Evolutionary conservation across 192 early-diverging fungal genomes (phyloP).

Genomic region (Lobosporangium transversale): DNA sequence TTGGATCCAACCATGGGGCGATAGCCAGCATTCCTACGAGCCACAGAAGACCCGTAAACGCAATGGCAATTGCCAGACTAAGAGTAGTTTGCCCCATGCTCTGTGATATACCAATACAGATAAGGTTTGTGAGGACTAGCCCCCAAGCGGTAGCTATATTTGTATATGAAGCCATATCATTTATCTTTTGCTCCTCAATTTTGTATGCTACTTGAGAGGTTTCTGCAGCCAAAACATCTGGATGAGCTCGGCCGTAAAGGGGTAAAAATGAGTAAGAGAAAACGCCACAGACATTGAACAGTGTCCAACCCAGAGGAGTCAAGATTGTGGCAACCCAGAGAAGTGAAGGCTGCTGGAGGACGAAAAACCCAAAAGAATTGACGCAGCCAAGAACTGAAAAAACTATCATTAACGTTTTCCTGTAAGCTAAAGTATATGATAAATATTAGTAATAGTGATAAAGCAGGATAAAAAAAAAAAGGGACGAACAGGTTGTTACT

Average conservation of each 20-base stretch:
- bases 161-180: constrained; percentile 42
- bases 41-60: constrained; percentile 61
- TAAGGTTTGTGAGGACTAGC: constrained; percentile 15
- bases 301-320: constrained; percentile 30
- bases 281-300: constrained; percentile 46
- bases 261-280: constrained; percentile 59
- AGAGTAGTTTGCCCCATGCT: constrained; percentile 8
- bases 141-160: constrained; percentile 7
- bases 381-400: constrained; percentile 41
- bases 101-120: constrained; percentile 34
- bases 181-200: constrained; percentile 36
- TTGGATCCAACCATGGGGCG: constrained; percentile 35
- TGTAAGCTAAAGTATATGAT: constrained; percentile 25
- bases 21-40: constrained; percentile 47
- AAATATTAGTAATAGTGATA: not conserved
- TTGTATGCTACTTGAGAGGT: not conserved
- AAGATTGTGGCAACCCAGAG: constrained; percentile 40
- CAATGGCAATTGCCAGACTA: constrained; percentile 49
- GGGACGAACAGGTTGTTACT: not conserved
- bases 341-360: constrained; percentile 19
- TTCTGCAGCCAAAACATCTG: constrained; percentile 35
- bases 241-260: constrained; percentile 46
- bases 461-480: not conserved
- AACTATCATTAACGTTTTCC: constrained; percentile 38
- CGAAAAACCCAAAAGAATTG: constrained; percentile 24